Evolutionary conservation across 202 grass and related monocot genomes (phyloP).

Genomic region (Setaria italica): DNA sequence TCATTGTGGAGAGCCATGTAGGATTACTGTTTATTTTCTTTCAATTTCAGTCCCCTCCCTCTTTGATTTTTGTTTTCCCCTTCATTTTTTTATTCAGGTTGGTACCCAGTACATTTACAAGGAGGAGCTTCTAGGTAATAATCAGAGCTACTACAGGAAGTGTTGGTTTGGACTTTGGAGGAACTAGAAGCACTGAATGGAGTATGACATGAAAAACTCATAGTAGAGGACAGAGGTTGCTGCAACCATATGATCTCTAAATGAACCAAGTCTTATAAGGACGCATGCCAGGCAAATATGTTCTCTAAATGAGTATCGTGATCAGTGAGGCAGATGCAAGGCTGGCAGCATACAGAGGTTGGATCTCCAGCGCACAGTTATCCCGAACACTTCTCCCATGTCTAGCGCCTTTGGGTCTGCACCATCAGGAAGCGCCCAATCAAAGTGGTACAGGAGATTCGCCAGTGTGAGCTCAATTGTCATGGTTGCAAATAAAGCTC

Average conservation of each 20-base stretch:
- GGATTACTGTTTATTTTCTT: not conserved
- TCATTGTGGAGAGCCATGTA: not conserved
- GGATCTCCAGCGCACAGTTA: constrained; percentile 20
- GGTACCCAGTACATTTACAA: too few relatives aligned
- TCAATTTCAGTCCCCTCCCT: not conserved
- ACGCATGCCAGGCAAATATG: too few relatives aligned
- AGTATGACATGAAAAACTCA: too few relatives aligned
- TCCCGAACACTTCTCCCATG: constrained; percentile 38
- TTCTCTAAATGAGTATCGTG: too few relatives aligned
- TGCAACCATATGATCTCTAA: too few relatives aligned
- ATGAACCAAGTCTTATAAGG: too few relatives aligned
- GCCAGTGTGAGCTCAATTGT: constrained; percentile 28
- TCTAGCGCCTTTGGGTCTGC: constrained; percentile 11
- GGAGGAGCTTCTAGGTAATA: not conserved
- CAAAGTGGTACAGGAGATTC: constrained; percentile 36
- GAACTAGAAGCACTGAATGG: too few relatives aligned
- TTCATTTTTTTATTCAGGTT: not conserved
- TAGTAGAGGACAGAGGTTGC: too few relatives aligned
- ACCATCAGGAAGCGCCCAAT: constrained; percentile 31
- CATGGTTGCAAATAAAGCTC: not conserved
- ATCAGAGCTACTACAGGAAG: not conserved
- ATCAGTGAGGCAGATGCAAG: too few relatives aligned
- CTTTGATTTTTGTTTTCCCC: not conserved
- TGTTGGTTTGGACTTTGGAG: too few relatives aligned
- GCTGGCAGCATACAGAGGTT: not conserved